Conservation (phyloP, 2,329 filamentous ascomycete species). For the Alternaria brassicicola region DNA sequence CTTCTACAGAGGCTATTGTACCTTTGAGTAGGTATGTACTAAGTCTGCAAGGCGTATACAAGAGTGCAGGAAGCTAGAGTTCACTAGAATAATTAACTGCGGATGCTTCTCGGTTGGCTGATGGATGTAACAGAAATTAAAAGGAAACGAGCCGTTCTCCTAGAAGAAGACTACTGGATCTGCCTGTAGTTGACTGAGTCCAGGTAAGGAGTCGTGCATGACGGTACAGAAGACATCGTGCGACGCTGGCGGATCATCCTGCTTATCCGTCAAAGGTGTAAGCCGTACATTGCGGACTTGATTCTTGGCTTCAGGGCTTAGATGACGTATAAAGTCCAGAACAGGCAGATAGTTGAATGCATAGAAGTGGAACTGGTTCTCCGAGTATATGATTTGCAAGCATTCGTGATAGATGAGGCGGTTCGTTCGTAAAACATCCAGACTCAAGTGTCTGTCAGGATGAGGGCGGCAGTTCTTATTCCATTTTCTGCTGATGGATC, state of each 20-base stretch:
- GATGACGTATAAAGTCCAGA: conserved; percentile 48
- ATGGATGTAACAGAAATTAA: background rate
- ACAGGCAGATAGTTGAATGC: conserved; percentile 49
- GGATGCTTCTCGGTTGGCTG: background rate
- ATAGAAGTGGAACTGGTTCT: conserved; percentile 50
- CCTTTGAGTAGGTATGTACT: background rate
- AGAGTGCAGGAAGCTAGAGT: background rate
- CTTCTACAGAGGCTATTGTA: background rate
- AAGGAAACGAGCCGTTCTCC: background rate
- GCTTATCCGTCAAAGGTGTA: conserved; percentile 46
- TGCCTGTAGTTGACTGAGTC: conserved; percentile 45
- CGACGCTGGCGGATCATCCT: conserved; percentile 42
- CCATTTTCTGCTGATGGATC: conserved; percentile 47
- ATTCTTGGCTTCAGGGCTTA: conserved; percentile 48
- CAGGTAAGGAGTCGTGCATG: conserved; percentile 47
- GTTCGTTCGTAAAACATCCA: conserved; percentile 47
- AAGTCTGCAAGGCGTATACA: background rate
- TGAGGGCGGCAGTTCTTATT: conserved; percentile 44
- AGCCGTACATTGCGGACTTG: conserved; percentile 45
- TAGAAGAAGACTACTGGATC: conserved; percentile 48
- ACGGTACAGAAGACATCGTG: conserved; percentile 49
- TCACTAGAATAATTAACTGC: background rate
- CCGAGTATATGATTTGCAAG: conserved; percentile 48
- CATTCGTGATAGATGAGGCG: conserved; percentile 49
- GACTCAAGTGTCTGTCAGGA: conserved; percentile 40